Evolutionary conservation across 495 filamentous ascomycete species (phyloP).

Genomic region (Penicilliopsis zonata): DNA sequence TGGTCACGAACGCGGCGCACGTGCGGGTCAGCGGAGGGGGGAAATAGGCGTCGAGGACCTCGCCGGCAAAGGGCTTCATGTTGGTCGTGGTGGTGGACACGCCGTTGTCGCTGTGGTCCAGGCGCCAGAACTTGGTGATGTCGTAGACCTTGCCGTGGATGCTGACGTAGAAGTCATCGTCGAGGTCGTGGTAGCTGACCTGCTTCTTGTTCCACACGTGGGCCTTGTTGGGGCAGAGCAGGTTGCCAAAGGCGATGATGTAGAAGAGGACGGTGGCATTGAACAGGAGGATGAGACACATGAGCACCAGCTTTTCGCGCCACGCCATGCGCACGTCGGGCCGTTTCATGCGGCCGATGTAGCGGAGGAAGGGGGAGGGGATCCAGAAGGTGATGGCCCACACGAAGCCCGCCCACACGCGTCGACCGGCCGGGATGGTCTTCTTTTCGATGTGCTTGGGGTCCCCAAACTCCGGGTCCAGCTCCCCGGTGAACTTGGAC

Average conservation of each 20-base stretch:
- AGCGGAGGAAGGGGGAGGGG: conserved; percentile 70
- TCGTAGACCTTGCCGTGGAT: conserved; percentile 88
- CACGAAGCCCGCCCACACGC: conserved; percentile 66
- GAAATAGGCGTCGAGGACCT: conserved; percentile 77
- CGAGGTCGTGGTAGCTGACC: conserved; percentile 55
- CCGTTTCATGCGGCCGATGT: conserved; percentile 87
- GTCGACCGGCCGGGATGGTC: conserved; percentile 48
- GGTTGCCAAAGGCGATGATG: conserved; percentile 72
- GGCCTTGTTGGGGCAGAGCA: conserved; percentile 84
- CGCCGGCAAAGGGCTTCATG: conserved; percentile 69
- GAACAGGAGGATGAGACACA: conserved; percentile 66
- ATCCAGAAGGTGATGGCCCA: conserved; percentile 94
- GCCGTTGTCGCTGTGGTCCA: conserved; percentile 62
- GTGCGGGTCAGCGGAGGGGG: conserved; percentile 61
- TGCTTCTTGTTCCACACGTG: conserved; percentile 77
- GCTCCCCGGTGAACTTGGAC: conserved; percentile 40
- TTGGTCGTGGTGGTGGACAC: conserved; percentile 44
- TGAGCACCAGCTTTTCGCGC: conserved; percentile 85
- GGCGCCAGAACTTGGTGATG: conserved; percentile 73
- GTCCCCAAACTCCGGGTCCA: conserved; percentile 67
- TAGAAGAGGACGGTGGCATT: conserved; percentile 85
- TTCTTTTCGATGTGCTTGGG: conserved; percentile 65
- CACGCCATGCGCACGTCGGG: conserved; percentile 95
- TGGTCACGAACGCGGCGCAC: conserved; percentile 54
- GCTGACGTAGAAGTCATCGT: conserved; percentile 77